A percentile compares a stretch with the other conserved stretches of the same genome.
Evolutionary conservation across 31 red algal genomes (phyloP).

Genomic region (Odonthalia washingtoniensis): DNA sequence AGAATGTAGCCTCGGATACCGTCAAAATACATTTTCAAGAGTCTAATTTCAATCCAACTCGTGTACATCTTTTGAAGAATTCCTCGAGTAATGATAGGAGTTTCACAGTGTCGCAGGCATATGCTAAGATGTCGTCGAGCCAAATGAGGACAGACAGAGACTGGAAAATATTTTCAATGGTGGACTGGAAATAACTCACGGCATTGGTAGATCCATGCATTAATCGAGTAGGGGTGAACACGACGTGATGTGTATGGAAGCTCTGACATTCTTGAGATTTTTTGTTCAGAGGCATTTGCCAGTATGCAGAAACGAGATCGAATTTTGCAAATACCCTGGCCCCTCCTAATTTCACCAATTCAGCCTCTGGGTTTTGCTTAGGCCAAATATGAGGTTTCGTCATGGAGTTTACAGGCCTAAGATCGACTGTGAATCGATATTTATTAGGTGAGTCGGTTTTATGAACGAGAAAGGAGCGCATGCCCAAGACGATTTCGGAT

Average conservation of each 20-base stretch:
- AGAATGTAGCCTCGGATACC: not conserved
- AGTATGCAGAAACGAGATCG: constrained; percentile 61
- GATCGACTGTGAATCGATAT: constrained; percentile 46
- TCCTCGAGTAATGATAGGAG: constrained; percentile 24
- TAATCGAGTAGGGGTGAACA: constrained; percentile 39
- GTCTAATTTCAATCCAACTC: constrained; percentile 36
- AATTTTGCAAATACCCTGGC: constrained; percentile 13
- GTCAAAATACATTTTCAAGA: constrained; percentile 30
- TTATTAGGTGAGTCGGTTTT: constrained; percentile 1
- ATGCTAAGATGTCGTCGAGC: constrained; percentile 30
- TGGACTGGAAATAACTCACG: constrained; percentile 40
- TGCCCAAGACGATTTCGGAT: constrained; percentile 38
- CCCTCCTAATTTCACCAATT: constrained; percentile 12
- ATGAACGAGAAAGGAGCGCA: constrained; percentile 40
- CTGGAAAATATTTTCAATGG: constrained; percentile 12
- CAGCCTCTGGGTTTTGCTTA: constrained; percentile 41
- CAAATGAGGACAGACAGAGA: constrained; percentile 42
- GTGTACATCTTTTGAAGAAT: constrained; percentile 5
- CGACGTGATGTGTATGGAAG: constrained; percentile 57
- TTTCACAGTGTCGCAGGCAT: not conserved
- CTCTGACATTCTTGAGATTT: constrained; percentile 53
- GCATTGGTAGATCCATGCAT: constrained; percentile 46
- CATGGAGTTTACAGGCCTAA: constrained; percentile 29
- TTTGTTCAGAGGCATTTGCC: constrained; percentile 51
- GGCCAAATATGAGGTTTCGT: constrained; percentile 8